Percentiles rank a stretch among this genome's conserved stretches.
Evolutionary conservation across 352 stramenopile species (phyloP).

Genomic region (Phytophthora sp.): DNA sequence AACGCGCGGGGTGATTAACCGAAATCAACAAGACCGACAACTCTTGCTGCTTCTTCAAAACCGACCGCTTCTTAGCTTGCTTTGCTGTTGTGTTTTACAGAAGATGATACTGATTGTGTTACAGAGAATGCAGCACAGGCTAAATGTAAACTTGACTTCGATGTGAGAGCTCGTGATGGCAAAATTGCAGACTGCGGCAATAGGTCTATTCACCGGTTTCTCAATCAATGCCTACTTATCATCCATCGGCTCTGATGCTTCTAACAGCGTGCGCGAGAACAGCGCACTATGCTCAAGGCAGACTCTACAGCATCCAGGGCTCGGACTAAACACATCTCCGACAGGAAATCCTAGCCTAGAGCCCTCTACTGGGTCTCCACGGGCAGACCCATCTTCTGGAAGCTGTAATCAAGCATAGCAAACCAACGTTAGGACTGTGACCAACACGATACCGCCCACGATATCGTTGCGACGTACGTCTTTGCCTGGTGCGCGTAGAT

Average conservation of each 20-base stretch:
- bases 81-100: conserved; percentile 16
- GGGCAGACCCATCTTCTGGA: conserved; percentile 72
- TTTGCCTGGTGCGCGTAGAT: conserved; percentile 76
- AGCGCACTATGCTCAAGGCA: conserved; percentile 7
- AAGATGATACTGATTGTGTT: background rate
- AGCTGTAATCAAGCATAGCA: conserved; percentile 36
- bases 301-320: conserved; percentile 10
- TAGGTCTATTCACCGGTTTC: conserved; percentile 15
- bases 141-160: no score
- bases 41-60: conserved; percentile 45
- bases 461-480: conserved; percentile 47
- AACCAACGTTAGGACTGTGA: background rate
- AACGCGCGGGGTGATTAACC: conserved; percentile 33
- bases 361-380: conserved; percentile 51
- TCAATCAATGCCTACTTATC: no score
- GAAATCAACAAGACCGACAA: conserved; percentile 47
- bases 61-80: conserved; percentile 9
- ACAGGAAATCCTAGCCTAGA: background rate
- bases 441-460: background rate
- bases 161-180: no score
- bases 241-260: no score
- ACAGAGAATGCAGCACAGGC: no score
- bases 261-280: conserved; percentile 4
- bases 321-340: background rate
- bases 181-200: conserved; percentile 13